Base-by-base conservation (phyloP, 2,329 filamentous ascomycete genomes). In the Acrocalymma vagum region DNA sequence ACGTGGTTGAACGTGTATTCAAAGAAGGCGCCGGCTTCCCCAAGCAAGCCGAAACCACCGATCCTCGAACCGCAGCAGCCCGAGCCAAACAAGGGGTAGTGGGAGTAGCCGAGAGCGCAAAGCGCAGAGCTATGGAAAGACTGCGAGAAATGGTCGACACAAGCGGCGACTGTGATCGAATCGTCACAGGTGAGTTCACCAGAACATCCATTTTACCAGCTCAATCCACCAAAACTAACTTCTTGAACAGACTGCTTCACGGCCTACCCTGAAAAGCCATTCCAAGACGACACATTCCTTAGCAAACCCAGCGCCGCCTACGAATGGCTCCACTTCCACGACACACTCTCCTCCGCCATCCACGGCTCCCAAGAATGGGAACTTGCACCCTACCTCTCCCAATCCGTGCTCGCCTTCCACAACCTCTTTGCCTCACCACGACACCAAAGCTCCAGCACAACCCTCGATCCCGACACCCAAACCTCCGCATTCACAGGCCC, bases 281-380 rank as follows among this genome's bases (percentile, higher is more conserved):
- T 88, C 71, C 95, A 96, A 72, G 94, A 99, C 66, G 94, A 99
- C 69, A 87, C 86, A 1, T 87, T 90, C 55, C 83, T 99, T 21
- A 88, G 86, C 22, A 99, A 99, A 64, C 95, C 95, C 0, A 85
- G 87, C 53, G 75, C 81, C 1, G 90, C 90, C 1, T 95, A 96
- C 68, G 93, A 96, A 62, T 99, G 94, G 94, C 81, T 99, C 39
- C 79, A 95, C 67, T 97, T 99, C 70, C 89, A 96, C 69, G 94
- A 97, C 60, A 76, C 78, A 1, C 85, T 95, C 49, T 90, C 90
- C 16, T 85, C 86, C 1, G 84, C 86, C 25, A 80, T 97, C 1
- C 95, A 86, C 63, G 76, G 83, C n/a, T 85, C 82, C 44, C 93
- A 96, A 66, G 92, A 95, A 40, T 99, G 94, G 88, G 94, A 99